A percentile compares a stretch with the other conserved stretches of the same genome.
Conservation (phyloP, 805 yeast genomes). For the Debaryomyces hansenii region DNA sequence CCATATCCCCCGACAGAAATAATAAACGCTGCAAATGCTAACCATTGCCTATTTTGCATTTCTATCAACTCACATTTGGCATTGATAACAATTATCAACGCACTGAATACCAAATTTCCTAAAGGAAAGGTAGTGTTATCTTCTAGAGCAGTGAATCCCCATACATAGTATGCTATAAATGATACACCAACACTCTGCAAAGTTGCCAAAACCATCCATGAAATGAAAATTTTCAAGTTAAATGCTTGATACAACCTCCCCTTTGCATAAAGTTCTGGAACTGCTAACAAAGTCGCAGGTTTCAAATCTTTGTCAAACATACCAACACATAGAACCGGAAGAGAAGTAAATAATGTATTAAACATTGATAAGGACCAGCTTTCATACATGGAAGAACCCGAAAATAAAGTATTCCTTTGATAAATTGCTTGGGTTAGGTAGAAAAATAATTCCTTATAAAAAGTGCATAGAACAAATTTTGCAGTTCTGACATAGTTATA, state of each 20-base stretch:
- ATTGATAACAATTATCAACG: slow-evolving; percentile 70
- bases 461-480: slow-evolving; percentile 89
- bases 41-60: slow-evolving; percentile 69
- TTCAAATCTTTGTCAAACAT: slow-evolving; percentile 89
- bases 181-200: slow-evolving; percentile 69
- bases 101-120: slow-evolving; percentile 75
- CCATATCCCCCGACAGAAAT: slow-evolving; percentile 85
- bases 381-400: slow-evolving; percentile 92
- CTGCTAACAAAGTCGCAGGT: slow-evolving; percentile 85
- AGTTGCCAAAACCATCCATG: slow-evolving; percentile 80
- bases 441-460: slow-evolving; percentile 89
- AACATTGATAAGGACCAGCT: slow-evolving; percentile 97
- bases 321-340: slow-evolving; percentile 91
- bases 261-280: slow-evolving; percentile 81
- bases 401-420: slow-evolving; percentile 82
- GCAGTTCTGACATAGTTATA: slow-evolving; percentile 92
- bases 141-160: slow-evolving; percentile 65
- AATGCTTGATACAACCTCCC: slow-evolving; percentile 79
- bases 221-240: slow-evolving; percentile 63
- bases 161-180: slow-evolving; percentile 63
- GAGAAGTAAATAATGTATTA: slow-evolving; percentile 90
- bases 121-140: slow-evolving; percentile 83
- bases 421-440: slow-evolving; percentile 85
- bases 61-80: slow-evolving; percentile 79
- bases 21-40: slow-evolving; percentile 63